Conservation (phyloP, 2,329 filamentous ascomycete species). For the Zalaria obscura region DNA sequence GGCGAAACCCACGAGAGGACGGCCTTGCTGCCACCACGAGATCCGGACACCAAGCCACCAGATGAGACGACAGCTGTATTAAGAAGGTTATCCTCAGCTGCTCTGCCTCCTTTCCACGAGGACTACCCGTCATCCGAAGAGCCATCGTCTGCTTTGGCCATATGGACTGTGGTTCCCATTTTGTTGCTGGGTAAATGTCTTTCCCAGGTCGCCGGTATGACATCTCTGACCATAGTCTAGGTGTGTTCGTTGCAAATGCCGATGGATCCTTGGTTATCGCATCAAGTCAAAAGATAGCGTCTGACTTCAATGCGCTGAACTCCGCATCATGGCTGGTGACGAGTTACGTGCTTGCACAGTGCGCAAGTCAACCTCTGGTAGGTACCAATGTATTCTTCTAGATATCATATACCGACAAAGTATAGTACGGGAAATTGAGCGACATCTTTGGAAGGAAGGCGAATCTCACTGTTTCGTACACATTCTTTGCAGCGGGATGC, state of each 20-base stretch:
- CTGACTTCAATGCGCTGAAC: slow-evolving; percentile 28
- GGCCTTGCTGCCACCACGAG: neutral
- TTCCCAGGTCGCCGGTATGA: neutral
- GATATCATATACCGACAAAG: neutral
- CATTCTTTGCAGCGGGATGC: slow-evolving; percentile 20
- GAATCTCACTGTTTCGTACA: slow-evolving; percentile 24
- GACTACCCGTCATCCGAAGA: neutral
- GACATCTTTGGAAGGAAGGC: slow-evolving; percentile 31
- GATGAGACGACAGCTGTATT: neutral
- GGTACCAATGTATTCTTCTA: neutral
- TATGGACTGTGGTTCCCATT: neutral
- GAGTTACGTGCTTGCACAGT: slow-evolving; percentile 28
- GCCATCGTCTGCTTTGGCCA: neutral
- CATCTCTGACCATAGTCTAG: slow-evolving; percentile 23
- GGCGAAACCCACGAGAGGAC: neutral
- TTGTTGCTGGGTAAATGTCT: neutral
- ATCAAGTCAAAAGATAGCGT: slow-evolving; percentile 42
- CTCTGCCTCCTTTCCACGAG: neutral
- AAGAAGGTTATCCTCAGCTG: neutral
- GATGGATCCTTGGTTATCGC: slow-evolving; percentile 53
- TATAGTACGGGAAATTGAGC: slow-evolving; percentile 28
- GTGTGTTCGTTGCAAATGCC: slow-evolving; percentile 51
- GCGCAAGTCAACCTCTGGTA: slow-evolving; percentile 23
- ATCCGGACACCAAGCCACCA: neutral
- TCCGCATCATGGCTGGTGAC: slow-evolving; percentile 30